Conservation (phyloP, 371 early-diverging fungal genomes). For the Mucor mucedo region DNA sequence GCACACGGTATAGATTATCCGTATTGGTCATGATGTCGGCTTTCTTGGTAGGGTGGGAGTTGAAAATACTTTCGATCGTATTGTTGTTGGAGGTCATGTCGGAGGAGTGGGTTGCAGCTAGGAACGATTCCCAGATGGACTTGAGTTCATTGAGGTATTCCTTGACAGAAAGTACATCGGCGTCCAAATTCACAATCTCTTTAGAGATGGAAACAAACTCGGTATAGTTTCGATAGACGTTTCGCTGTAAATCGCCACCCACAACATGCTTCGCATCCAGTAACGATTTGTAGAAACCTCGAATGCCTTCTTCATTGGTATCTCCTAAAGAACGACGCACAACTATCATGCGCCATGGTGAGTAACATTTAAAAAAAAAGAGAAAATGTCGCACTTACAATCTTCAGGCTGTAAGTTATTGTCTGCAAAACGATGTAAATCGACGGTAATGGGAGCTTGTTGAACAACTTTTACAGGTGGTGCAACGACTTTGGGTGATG, state of each 20-base stretch:
- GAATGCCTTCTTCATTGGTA: conserved; percentile 68
- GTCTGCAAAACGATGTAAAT: conserved; percentile 55
- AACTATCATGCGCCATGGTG: conserved; percentile 32
- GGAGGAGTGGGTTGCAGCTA: conserved; percentile 50
- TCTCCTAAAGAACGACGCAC: conserved; percentile 57
- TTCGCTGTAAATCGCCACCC: conserved; percentile 83
- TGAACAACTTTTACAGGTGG: conserved; percentile 1
- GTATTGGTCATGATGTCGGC: conserved; percentile 49
- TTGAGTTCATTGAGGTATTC: conserved; percentile 73
- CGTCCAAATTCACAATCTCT: conserved; percentile 85
- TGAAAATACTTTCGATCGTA: conserved; percentile 3
- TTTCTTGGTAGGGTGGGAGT: conserved; percentile 21
- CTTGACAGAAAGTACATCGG: conserved; percentile 74
- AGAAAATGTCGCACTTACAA: conserved; percentile 25
- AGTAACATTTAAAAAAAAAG: no score
- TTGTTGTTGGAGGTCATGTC: conserved; percentile 16
- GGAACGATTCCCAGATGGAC: conserved; percentile 64
- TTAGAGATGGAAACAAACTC: conserved; percentile 95
- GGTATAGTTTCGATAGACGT: conserved; percentile 91
- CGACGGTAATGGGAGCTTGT: conserved; percentile 40
- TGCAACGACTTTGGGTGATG: background rate
- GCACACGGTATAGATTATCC: conserved; percentile 66
- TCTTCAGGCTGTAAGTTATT: conserved; percentile 52
- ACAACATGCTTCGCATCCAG: conserved; percentile 79
- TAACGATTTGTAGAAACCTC: conserved; percentile 63